Evolutionary conservation across 148 eudicot genomes (phyloP), one percentile per base, ranked within the genome.

Genomic region (Amaranthus palmeri): DNA sequence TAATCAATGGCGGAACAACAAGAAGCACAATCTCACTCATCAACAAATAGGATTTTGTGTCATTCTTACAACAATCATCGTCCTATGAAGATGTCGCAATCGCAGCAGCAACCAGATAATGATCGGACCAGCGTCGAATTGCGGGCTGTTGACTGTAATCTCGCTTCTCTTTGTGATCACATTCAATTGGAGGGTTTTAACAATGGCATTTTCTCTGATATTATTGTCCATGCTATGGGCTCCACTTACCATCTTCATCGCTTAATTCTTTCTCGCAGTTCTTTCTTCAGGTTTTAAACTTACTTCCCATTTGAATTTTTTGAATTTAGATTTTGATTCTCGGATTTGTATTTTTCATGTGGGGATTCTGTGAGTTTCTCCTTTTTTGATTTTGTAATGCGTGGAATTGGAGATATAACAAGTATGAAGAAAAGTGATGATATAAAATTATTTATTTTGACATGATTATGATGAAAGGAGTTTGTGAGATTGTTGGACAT

Each of bases 241-340:
- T 83, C 89, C 50, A 74, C 93, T 49, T 96, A 92, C 67, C 89
- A 63, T 60, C 97, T 96, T 36, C 99, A 96, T 79, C 99, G 99
- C 67, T 86, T 96, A 52, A 81, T 96, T 72, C 85, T 96, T 61
- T 96, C 99, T 72, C 93, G 99, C 13, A 96, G 97, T 72, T 92
- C 99, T 68, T 96, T 88, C 72, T 96, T 96, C 83, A 87, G 99
- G 99, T 91, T 7, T 48, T 53, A 3, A 36, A 12, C 47, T 15
- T 6, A 25, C 40, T 8, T 25, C 25, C 6, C 8, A 4, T 40
- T 74, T 65, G 15, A 15, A 47, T 49, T 3, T 4, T 5, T 54
- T 59, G 40, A 18, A 14, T 54, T 44, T 62, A 18, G 9, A 44
- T 55, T 36, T 41, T 67, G 52, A 7, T 12, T 17, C 5, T 54